Conservation (phyloP, 139 green algal genomes). For the Chlamydomonas incerta region DNA sequence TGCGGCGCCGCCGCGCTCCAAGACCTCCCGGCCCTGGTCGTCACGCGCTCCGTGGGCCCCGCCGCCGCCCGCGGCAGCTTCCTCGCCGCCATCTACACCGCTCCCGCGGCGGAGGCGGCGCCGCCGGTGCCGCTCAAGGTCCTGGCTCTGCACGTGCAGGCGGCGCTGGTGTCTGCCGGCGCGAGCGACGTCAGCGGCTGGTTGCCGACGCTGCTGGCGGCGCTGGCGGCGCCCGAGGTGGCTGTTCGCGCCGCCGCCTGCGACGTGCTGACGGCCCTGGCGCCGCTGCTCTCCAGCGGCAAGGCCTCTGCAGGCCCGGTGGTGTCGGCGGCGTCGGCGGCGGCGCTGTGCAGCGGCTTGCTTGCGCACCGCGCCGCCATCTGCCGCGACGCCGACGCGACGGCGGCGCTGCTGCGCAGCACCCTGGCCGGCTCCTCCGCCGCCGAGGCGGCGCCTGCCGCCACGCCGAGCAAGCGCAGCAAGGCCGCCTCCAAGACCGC, state of each 20-base stretch:
- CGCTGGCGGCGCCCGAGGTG: not conserved
- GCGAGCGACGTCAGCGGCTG: not conserved
- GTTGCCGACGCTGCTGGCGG: slow-evolving; percentile 10
- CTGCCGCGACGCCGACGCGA: not conserved
- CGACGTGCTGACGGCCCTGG: not conserved
- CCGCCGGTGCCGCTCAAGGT: not conserved
- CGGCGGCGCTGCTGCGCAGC: not conserved
- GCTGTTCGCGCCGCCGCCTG: not conserved
- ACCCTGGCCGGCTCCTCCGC: not conserved
- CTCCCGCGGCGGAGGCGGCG: not conserved
- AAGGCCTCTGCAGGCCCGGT: not conserved
- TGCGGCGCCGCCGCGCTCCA: not conserved
- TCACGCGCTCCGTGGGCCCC: not conserved
- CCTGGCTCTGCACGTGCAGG: slow-evolving; percentile 16
- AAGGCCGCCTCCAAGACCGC: not conserved
- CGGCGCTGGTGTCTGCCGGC: not conserved
- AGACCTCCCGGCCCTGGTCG: slow-evolving; percentile 8
- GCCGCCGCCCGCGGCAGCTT: not conserved
- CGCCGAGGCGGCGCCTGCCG: not conserved
- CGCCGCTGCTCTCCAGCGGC: not conserved
- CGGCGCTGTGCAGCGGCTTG: not conserved
- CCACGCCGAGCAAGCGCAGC: not conserved
- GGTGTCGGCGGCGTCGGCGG: not conserved
- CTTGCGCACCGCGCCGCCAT: not conserved
- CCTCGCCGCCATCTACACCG: slow-evolving; percentile 31